A percentile compares a stretch with the other conserved stretches of the same genome.
Conservation (phyloP, 306 rosid species). For the Ammopiptanthus mongolicus region DNA sequence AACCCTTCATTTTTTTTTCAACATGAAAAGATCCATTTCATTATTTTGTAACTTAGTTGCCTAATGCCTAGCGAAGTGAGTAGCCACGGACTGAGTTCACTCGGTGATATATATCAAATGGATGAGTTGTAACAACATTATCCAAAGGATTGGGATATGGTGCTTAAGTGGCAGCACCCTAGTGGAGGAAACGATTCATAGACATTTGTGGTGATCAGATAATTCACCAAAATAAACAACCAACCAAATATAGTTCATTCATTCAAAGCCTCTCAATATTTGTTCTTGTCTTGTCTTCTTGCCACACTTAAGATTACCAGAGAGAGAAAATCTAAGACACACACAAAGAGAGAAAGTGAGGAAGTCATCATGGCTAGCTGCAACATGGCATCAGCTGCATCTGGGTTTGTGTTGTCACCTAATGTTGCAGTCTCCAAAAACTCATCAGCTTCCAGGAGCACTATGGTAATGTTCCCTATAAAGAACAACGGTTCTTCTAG, state of each 20-base stretch:
- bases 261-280: constrained; percentile 40
- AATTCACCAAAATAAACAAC: constrained; percentile 20
- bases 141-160: constrained; percentile 66
- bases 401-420: constrained; percentile 56
- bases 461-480: constrained; percentile 39
- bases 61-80: neutral
- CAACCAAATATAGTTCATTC: constrained; percentile 25
- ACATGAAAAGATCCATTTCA: no score
- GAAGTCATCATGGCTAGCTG: constrained; percentile 44
- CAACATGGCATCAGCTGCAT: constrained; percentile 80
- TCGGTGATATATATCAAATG: neutral
- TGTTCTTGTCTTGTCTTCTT: constrained; percentile 2
- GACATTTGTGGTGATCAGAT: constrained; percentile 43
- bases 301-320: neutral
- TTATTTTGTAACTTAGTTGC: no score
- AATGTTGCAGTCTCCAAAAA: constrained; percentile 35
- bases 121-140: constrained; percentile 37
- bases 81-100: neutral
- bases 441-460: constrained; percentile 32
- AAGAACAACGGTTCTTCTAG: constrained; percentile 33
- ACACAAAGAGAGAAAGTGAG: neutral
- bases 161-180: constrained; percentile 51
- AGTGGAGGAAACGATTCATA: constrained; percentile 60
- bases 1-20: no score
- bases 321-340: neutral